Evolutionary conservation across 1,284 basidiomycete genomes (phyloP), one percentile per base, ranked within the genome.

Genomic region (Xerocomus minutiporus): DNA sequence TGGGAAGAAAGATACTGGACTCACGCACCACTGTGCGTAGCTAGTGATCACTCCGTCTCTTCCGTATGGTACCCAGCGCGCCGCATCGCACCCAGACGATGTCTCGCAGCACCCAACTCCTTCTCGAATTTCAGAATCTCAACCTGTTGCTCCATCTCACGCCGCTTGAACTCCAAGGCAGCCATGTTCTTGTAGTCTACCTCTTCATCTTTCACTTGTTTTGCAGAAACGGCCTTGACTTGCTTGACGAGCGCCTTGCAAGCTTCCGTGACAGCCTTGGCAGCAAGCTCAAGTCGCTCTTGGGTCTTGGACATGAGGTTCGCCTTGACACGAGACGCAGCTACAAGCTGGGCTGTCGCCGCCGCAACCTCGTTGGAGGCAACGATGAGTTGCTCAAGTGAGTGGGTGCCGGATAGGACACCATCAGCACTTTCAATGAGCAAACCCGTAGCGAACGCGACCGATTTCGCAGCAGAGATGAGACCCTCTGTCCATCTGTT

Each of bases 401-500:
- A 94, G 72, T 98, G 94, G 13, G 94, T 95, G 31, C 96, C 96
- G 1, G 89, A 93, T 56, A 99, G 83, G 41, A 99, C 96, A 55
- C 97, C 97, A 69, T 99, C 97, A 12, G 97, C 97, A 55, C 88
- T 90, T 73, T 99, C 96, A 71, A 99, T 99, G 53, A 99, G 84
- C 59, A 97, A 77, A 56, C 85, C 91, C n/a, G 97, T 99, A 4
- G 97, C 93, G 65, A 96, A 97, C 2, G 97, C 97, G 46, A 99
- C 97, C 6, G 97, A 85, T 71, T 97, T 97, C 31, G 97, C 97
- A 23, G 97, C 97, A 31, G 93, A 97, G 62, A 99, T 96, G 59
- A 99, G 86, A 60, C 97, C 97, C 71, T 99, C 97, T 17, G 97
- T 99, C 97, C 97, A 99, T 57, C 97, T 84, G 73, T 99, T 98